Conservation (phyloP, 305 asterid genomes). For the Ilex paraguariensis region DNA sequence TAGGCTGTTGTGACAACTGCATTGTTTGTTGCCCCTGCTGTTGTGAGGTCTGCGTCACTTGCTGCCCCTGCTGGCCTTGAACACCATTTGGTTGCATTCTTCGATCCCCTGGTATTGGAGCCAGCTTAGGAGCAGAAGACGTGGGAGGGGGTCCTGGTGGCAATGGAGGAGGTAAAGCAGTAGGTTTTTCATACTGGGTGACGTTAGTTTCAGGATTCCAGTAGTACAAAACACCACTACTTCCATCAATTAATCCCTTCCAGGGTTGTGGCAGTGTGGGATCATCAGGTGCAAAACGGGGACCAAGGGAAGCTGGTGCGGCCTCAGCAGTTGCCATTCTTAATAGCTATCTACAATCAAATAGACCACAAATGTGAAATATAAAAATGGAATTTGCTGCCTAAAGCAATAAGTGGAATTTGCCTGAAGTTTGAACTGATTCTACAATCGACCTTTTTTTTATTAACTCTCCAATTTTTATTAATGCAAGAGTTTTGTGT, state of each 20-base stretch:
- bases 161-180: slow-evolving; percentile 60
- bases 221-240: slow-evolving; percentile 59
- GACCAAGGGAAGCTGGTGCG: slow-evolving; percentile 53
- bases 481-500: too few relatives aligned
- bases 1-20: slow-evolving; percentile 20
- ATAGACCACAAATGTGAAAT: not conserved
- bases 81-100: slow-evolving; percentile 41
- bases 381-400: too few relatives aligned
- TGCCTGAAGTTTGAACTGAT: too few relatives aligned
- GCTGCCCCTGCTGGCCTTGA: slow-evolving; percentile 47
- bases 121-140: slow-evolving; percentile 51
- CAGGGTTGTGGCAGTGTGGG: slow-evolving; percentile 92
- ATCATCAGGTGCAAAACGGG: slow-evolving; percentile 92
- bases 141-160: slow-evolving; percentile 70
- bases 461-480: too few relatives aligned
- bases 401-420: too few relatives aligned
- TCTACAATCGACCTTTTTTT: too few relatives aligned
- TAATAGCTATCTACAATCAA: not conserved
- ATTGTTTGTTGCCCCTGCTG: slow-evolving; percentile 34
- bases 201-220: slow-evolving; percentile 95
- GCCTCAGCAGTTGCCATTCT: slow-evolving; percentile 68
- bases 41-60: slow-evolving; percentile 30
- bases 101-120: slow-evolving; percentile 60
- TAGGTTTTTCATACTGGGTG: slow-evolving; percentile 84
- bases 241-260: slow-evolving; percentile 92